Base-by-base conservation (phyloP, 1,139 yeast species). In the Sugiyamaella neomexicana region DNA sequence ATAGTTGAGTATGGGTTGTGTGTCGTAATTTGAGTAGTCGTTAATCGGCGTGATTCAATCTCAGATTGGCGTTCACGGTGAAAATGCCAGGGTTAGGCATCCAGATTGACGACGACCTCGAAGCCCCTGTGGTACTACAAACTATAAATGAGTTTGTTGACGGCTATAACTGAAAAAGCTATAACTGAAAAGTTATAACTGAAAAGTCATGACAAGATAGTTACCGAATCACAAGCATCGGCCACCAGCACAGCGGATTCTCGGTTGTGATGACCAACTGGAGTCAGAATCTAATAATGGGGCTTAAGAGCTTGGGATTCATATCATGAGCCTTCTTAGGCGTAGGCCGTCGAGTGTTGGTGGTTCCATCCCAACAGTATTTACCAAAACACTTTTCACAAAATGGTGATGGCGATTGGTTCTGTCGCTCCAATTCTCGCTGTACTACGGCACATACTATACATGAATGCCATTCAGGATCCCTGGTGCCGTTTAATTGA, bases 361-460 rank as follows among this genome's bases (percentile, higher is more conserved):
- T 40, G 8, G 15, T 34, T 7, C 89, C 90, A 63, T 85, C 81
- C 96, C 97, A 90, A 71, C 97, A 90, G 72, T 89, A 89, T 40
- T 76, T 76, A 37, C 75, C 69, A 68, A 89, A 86, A 71, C 98
- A 91, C 53, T 73, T 60, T 58, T 80, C 71, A 76, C 97, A 91
- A 67, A 86, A 90, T 1, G 79, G 83, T 6, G 90, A 79, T 59
- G 83, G 85, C 16, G 79, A 75, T 31, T 77, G 70, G 34, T 86
- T 85, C 49, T 78, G 73, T 65, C 95, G 80, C 73, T 89, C 95
- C 67, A 86, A 85, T 54, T 86, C 82, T 69, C 97, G 82, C 71
- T 89, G 85, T 55, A 90, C 77, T 53, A 90, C 81, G 7, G 97
- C 97, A 76, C 98, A 90, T 1, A 91, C 89, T 52, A 90, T 80